Conservation (phyloP, 2,329 filamentous ascomycete species). For the Harringtonia lauricola region DNA sequence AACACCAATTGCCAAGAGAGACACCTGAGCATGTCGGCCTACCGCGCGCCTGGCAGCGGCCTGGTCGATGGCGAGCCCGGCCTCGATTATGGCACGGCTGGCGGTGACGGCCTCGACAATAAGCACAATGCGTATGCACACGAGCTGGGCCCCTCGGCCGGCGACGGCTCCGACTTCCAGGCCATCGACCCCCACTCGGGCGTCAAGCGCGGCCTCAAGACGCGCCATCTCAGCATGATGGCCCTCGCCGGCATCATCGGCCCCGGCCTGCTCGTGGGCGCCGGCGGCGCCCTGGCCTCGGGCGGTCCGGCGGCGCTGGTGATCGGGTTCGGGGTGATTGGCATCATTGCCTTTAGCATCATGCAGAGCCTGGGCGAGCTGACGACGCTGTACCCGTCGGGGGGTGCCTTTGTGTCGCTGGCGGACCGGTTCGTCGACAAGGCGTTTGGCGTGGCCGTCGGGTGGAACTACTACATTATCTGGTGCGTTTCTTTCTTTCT, state of each 20-base stretch:
- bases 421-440: slow-evolving; percentile 62
- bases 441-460: slow-evolving; percentile 56
- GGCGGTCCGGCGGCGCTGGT: slow-evolving; percentile 62
- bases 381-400: slow-evolving; percentile 61
- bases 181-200: slow-evolving; percentile 49
- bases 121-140: too few species aligned
- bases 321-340: slow-evolving; percentile 64
- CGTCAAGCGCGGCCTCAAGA: slow-evolving; percentile 59
- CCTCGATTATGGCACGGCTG: too few species aligned
- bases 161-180: slow-evolving; percentile 22
- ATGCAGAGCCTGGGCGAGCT: slow-evolving; percentile 69
- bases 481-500: slow-evolving; percentile 29
- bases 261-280: slow-evolving; percentile 60
- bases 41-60: too few species aligned
- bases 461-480: slow-evolving; percentile 63
- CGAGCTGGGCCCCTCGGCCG: too few species aligned
- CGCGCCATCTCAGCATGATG: slow-evolving; percentile 57
- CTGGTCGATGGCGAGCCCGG: too few species aligned
- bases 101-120: too few species aligned
- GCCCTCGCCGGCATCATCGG: slow-evolving; percentile 53
- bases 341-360: slow-evolving; percentile 54
- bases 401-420: slow-evolving; percentile 60
- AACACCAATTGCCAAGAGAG: too few species aligned
- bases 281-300: slow-evolving; percentile 55
- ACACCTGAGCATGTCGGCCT: too few species aligned